phyloP scores from a whole-genome alignment of 345 rosid species.

The Citrus sinensis region DVS_A1.0 CM039161.1:21248501-21249000 shows the following conservation, averaged over 20 bases:
- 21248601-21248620: conserved; percentile 81
- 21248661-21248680: conserved; percentile 99
- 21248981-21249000: neutral
- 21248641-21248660: conserved; percentile 93
- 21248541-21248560: conserved; percentile 72
- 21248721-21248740: conserved; percentile 96
- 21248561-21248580: conserved; percentile 64
- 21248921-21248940: neutral
- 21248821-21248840: conserved; percentile 82
- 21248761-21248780: conserved; percentile 77
- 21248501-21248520: neutral
- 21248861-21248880: neutral
- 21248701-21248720: conserved; percentile 92
- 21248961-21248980: neutral
- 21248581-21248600: conserved; percentile 83
- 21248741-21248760: conserved; percentile 81
- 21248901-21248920: neutral
- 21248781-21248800: conserved; percentile 78
- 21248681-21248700: conserved; percentile 71
- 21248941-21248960: neutral
- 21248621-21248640: conserved; percentile 64
- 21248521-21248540: conserved; percentile 22
- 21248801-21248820: conserved; percentile 91
- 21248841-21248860: conserved; percentile 56
- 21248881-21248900: neutral